Evolutionary conservation across 192 early-diverging fungal genomes (phyloP), one percentile per base, ranked within the genome.

Genomic region (Backusella sp.): DNA sequence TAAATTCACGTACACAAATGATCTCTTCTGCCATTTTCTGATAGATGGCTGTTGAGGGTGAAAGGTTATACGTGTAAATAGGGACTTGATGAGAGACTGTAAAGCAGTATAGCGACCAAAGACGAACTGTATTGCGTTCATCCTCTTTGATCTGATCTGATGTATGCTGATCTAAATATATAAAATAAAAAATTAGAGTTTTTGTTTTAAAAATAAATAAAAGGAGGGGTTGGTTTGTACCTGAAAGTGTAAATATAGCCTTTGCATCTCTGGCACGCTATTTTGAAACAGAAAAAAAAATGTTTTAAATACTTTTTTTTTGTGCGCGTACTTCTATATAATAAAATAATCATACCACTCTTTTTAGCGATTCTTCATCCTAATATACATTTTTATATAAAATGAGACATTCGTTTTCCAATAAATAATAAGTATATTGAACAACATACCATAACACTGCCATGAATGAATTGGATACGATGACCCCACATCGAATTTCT

Each of bases 71-170:
- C 0, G 90, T 86, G 46, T 84, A 93, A 0, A 93, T 78, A 17
- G 88, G 87, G 2, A 87, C 84, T 23, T 84, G 66, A 42, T 72
- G 49, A 44, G 32, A 66, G 4, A 88, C 86, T 2, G 90, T 88
- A 70, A 87, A 87, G 36, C 82, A 80, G 36, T 91, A 88, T 28
- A 93, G 76, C 1, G 91, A 88, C 92, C 91, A 93, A 11, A 90
- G 81, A 5, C 91, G 73, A 4, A 92, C 80, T 3, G 91, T 91
- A 56, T 92, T 93, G 73, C 88, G 80, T 42, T 92, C 89, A 73
- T 93, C 92, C 85, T 93, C 90, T 30, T 84, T 77, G 12, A 81
- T 73, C 23, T 82, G 72, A 49, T 90, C 86, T 5, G 81, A 49
- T 9, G 86, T 81, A 62, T 80, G 79, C 9, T 88, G 77, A 76